phyloP scores from a whole-genome alignment of 2,329 filamentous ascomycete genomes.

The Beauveria sp. region DNA sequence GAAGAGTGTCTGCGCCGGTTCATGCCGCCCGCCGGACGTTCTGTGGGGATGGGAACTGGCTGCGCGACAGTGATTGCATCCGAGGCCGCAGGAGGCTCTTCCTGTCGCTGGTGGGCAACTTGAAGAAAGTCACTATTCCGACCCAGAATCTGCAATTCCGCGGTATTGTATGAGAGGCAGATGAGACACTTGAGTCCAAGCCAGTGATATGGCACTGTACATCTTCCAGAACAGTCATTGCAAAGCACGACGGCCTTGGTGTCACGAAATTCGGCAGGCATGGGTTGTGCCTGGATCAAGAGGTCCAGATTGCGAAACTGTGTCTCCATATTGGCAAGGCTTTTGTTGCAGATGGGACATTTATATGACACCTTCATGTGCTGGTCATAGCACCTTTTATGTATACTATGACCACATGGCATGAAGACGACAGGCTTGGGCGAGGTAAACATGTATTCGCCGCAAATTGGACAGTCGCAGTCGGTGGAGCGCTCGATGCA shows the following conservation, averaged over 20 bases:
- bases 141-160: conserved; percentile 54
- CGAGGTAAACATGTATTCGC: conserved; percentile 93
- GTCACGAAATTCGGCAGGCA: conserved; percentile 76
- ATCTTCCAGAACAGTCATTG: conserved; percentile 89
- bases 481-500: conserved; percentile 93
- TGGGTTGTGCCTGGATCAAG: conserved; percentile 80
- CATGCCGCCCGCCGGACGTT: conserved; percentile 2
- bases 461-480: conserved; percentile 93
- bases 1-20: conserved; percentile 34
- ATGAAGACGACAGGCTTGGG: conserved; percentile 85
- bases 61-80: conserved; percentile 11
- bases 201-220: conserved; percentile 87
- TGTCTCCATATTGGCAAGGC: conserved; percentile 93
- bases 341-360: conserved; percentile 94
- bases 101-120: conserved; percentile 19
- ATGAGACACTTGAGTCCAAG: conserved; percentile 81
- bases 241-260: conserved; percentile 80
- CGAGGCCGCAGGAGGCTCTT: neutral
- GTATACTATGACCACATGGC: conserved; percentile 92
- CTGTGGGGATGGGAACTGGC: conserved; percentile 17
- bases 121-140: conserved; percentile 23
- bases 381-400: conserved; percentile 79
- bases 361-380: conserved; percentile 89
- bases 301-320: conserved; percentile 88
- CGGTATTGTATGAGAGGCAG: conserved; percentile 63